Conservation (phyloP, 1,284 basidiomycete species). For the Microbotryomycetes sp. region DNA sequence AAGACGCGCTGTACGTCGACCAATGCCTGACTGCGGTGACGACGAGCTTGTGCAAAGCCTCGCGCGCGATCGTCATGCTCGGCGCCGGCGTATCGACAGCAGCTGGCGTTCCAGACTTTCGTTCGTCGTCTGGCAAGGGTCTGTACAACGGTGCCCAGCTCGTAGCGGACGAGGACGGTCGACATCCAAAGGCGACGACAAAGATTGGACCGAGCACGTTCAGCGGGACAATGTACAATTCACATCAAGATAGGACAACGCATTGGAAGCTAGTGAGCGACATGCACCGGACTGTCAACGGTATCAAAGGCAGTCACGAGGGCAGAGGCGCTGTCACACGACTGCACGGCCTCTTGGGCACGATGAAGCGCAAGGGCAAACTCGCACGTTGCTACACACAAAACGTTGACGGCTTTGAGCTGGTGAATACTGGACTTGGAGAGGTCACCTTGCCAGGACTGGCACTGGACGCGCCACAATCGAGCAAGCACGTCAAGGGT, state of each 20-base stretch:
- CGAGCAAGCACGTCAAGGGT: slow-evolving; percentile 3
- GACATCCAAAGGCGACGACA: slow-evolving; percentile 40
- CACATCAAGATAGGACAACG: slow-evolving; percentile 72
- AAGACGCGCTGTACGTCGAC: too few species aligned
- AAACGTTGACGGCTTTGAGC: slow-evolving; percentile 25
- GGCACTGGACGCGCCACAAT: background rate
- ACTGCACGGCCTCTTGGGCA: slow-evolving; percentile 17
- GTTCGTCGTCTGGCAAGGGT: slow-evolving; percentile 51
- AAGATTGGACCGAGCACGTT: slow-evolving; percentile 70
- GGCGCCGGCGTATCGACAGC: slow-evolving; percentile 90
- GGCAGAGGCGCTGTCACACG: slow-evolving; percentile 58
- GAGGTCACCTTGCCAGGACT: slow-evolving; percentile 12
- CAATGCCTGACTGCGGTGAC: too few species aligned
- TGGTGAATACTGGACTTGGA: slow-evolving; percentile 3
- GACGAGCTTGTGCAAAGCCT: too few species aligned
- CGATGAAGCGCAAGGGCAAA: slow-evolving; percentile 8
- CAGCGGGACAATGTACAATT: slow-evolving; percentile 75
- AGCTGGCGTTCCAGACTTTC: slow-evolving; percentile 86
- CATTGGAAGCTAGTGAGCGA: slow-evolving; percentile 93
- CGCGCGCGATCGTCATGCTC: slow-evolving; percentile 66
- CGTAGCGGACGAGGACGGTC: slow-evolving; percentile 54
- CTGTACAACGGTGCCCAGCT: background rate
- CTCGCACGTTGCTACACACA: slow-evolving; percentile 20
- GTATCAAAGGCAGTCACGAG: slow-evolving; percentile 81
- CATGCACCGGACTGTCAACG: slow-evolving; percentile 72